Base-by-base conservation (phyloP, 768 basidiomycete genomes). In the Leccinum rimulosum region DNA sequence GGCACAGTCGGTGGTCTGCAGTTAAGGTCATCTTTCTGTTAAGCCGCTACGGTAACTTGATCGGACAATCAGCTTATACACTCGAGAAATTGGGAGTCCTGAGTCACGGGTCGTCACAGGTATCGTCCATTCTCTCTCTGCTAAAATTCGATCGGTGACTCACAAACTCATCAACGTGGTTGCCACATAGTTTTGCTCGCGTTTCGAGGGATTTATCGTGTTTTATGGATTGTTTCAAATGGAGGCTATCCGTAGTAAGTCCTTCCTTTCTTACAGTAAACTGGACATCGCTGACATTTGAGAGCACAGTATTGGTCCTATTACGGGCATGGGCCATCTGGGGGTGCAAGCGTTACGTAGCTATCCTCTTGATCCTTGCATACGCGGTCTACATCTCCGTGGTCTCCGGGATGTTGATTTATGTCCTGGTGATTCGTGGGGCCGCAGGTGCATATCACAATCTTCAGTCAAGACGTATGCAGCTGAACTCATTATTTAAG, bases 301-400 rank as follows among this genome's bases (percentile, higher is more conserved):
- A 25, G 8, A 9, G 17, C 1, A 3, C 6, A 67, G 66, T 59
- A 11, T 50, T 64, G 28, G 55, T 67, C 11, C 40, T 67, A 31
- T 6, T 64, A 17, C 59, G 66, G 12, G 66, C 55, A 2, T 61
- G 66, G 62, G 62, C 62, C 6, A 57, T 64, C 15, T 67, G 59
- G 66, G 59, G 62, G 5, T 58, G 58, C 25, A 22, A 25, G n/a
- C 22, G 30, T 25, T 6, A 9, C 9, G 12, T 53, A 4, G 50
- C 55, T 7, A 15, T 47, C 4, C 2, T 19, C 0, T 4, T 67
- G 11, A 45, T 59, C 8, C 1, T 27, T 3, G 3, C 43, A 5
- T 66, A 67, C 3, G 10, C 19, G 4, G 0, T 45, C 12, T 67
- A 64, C 15, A 0, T 57, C n/a, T 12, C n/a, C 9, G n/a, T 50